Percentiles rank a stretch among this genome's conserved stretches.
These are phyloP conservation scores for Jacaranda copaia DNA, from an alignment of 257 asterid species.

Conservation along the genomic window DNA sequence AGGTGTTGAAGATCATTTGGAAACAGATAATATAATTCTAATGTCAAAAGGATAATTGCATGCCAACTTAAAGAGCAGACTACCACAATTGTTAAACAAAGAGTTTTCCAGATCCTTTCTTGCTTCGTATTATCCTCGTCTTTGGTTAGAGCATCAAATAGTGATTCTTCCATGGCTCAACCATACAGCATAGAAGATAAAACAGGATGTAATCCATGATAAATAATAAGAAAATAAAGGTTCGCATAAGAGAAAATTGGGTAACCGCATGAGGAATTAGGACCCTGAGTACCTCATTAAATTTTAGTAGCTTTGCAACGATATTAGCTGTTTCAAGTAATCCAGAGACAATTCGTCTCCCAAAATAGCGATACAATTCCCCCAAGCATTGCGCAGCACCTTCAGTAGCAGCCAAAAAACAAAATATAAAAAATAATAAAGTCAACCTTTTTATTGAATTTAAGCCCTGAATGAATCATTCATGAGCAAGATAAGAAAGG, in stretches of 20 bases:
- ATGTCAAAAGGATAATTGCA: slow-evolving; percentile 7
- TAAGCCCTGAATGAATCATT: slow-evolving; percentile 5
- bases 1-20: no score
- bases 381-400: slow-evolving; percentile 98
- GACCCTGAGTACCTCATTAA: slow-evolving; percentile 71
- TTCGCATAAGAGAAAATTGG: slow-evolving; percentile 31
- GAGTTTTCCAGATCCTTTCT: slow-evolving; percentile 23
- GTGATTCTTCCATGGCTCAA: slow-evolving; percentile 15
- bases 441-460: slow-evolving; percentile 12
- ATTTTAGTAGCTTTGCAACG: slow-evolving; percentile 78
- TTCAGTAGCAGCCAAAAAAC: slow-evolving; percentile 38
- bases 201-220: slow-evolving; percentile 8
- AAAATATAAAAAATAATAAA: neutral
- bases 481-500: slow-evolving; percentile 22
- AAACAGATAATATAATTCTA: slow-evolving; percentile 7
- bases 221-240: slow-evolving; percentile 16
- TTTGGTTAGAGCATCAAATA: slow-evolving; percentile 20
- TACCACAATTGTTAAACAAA: slow-evolving; percentile 23
- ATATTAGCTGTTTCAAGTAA: slow-evolving; percentile 82
- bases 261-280: slow-evolving; percentile 23
- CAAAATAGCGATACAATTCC: slow-evolving; percentile 82
- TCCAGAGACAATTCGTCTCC: slow-evolving; percentile 87
- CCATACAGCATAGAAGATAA: slow-evolving; percentile 19
- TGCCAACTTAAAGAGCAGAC: slow-evolving; percentile 7
- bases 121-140: slow-evolving; percentile 10